Base-by-base conservation (phyloP, 1,284 basidiomycete genomes). In the Microbotryum saponariae region DNA sequence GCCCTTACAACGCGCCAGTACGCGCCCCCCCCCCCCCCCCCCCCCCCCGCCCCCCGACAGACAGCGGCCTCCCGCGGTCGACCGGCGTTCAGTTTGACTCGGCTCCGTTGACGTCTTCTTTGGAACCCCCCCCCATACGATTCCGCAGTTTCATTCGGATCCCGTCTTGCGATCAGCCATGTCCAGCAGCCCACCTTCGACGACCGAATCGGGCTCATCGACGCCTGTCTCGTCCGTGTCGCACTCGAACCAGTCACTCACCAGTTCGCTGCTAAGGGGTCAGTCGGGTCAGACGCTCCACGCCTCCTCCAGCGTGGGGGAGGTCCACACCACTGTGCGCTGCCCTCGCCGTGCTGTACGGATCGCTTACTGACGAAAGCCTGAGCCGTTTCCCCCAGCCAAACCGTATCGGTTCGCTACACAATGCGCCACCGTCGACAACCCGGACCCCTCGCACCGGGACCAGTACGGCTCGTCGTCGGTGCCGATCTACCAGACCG, bases 401-500 rank as follows among this genome's bases (percentile, higher is more conserved):
- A 57, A 60, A 18, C 68, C 68, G 1, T 67, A 62, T 50, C 63
- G 66, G 2, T 69, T 67, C 46, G 65, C 68, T 9, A 69, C 68
- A 8, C 79, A 89, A 66, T 92, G 91, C 70, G 92, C 91, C 25
- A 94, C 92, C 4, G 90, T 97, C 64, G 93, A 97, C 72, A 81
- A 80, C 63, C 76, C 76, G 4, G 75, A 77, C 48, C 83, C 86
- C 0, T 81, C 82, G 65, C 87, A 88, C 78, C 92, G 94, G 76
- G 96, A 99, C 78, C 94, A 97, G 78, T 89, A 94, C 75, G 92
- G 91, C 48, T 87, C 91, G 61, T 91, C 88, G 66, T 89, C 87
- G 12, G 88, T 96, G 0, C 96, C 96, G 23, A 97, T 99, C 76
- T 98, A 98, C 78, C 93, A 97, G 79, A 88, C 90, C 1, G 86